Evolutionary conservation across 2,329 filamentous ascomycete genomes (phyloP), one percentile per base, ranked within the genome.

Genomic region (Diaporthe sp.): DNA sequence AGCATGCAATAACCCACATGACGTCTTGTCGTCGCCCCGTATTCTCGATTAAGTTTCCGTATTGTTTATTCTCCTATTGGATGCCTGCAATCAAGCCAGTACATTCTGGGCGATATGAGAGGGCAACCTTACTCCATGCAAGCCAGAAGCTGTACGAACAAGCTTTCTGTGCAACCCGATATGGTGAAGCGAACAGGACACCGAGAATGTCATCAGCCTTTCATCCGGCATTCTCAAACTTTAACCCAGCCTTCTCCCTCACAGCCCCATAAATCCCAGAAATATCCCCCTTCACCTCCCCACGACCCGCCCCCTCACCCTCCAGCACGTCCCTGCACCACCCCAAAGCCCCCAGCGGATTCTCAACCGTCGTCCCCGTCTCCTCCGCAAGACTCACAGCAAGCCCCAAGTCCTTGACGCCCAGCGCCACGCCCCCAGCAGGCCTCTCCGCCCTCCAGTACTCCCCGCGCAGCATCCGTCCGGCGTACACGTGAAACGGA

Each of bases 251-350:
- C 10, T 25, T 45, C 15, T 58, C 35, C 60, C 71, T 55, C 22
- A 68, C 71, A 42, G 28, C 61, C 2, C 71, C 71, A 57, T 73
- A 73, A 30, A 68, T n/a, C 30, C 60, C 71, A 57, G 71, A 60
- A 15, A 72, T 57, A 58, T 72, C 71, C 19, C 71, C 58, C 25
- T 2, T 30, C 4, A 45, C 25, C 47, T 72, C 40, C 19, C 57
- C 70, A 1, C 33, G 25, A 19, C 58, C 38, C 22, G 17, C 4
- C 2, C 60, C 60, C 15, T 33, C 19, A 7, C 45, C 35, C 50
- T 42, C 71, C 4, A 72, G 19, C 22, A 72, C 71, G n/a, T 54
- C 58, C 50, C 45, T 42, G 17, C 33, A 50, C 45, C 40, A 67
- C 9, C 45, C 58, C 58, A 67, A 15, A 33, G 38, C 60, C 25